A percentile compares a stretch with the other conserved stretches of the same genome.
Evolutionary conservation across 1,284 basidiomycete species (phyloP).

Genomic region (Trichosporon asahii): DNA sequence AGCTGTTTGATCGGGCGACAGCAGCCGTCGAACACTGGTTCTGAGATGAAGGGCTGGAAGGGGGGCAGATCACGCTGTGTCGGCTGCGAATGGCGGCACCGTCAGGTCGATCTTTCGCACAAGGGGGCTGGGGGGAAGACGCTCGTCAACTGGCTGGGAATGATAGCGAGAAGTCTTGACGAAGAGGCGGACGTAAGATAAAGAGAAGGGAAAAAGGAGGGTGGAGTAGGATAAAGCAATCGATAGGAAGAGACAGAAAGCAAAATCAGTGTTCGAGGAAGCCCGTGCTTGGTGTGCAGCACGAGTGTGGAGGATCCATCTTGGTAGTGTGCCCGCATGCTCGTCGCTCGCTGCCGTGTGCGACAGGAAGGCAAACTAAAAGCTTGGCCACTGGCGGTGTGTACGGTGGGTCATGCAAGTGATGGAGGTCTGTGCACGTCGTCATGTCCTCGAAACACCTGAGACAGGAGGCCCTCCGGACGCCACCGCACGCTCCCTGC

Average conservation of each 20-base stretch:
- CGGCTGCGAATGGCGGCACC: neutral
- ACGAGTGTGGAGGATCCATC: neutral
- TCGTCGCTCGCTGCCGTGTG: neutral
- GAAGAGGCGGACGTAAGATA: neutral
- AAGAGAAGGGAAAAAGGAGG: neutral
- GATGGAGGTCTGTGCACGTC: neutral
- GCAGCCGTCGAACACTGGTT: neutral
- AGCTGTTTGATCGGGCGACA: neutral
- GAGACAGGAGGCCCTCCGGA: neutral
- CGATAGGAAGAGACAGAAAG: neutral
- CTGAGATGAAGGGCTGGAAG: neutral
- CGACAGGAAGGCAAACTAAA: neutral
- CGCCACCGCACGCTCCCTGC: neutral
- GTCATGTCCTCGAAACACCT: neutral
- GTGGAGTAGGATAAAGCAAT: neutral
- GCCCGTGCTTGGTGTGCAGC: neutral
- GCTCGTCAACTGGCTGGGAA: neutral
- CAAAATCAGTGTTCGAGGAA: neutral
- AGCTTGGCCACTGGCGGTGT: neutral
- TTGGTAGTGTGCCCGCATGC: neutral
- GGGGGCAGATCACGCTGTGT: neutral
- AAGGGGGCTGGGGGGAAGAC: neutral
- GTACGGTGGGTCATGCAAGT: neutral
- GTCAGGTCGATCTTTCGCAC: neutral
- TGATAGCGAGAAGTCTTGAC: neutral